A percentile compares a stretch with the other conserved stretches of the same genome.
phyloP scores from a whole-genome alignment of 768 basidiomycete genomes.

The Cystofilobasidium capitatum region DNA sequence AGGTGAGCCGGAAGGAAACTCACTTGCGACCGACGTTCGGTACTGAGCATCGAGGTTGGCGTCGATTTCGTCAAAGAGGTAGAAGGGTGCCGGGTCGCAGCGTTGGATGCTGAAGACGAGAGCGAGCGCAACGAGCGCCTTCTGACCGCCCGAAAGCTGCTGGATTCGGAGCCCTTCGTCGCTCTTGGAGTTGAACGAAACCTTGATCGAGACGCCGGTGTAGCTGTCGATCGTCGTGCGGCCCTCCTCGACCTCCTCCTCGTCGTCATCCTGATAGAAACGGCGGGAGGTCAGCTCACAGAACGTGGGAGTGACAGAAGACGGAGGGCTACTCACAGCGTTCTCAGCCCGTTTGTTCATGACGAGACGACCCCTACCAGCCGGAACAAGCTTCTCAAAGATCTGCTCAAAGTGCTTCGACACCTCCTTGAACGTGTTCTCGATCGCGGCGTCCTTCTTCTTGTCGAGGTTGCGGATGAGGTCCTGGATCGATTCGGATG shows the following conservation, averaged over 20 bases:
- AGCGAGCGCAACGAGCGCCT: constrained; percentile 89
- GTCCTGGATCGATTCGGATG: constrained; percentile 79
- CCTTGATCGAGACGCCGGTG: constrained; percentile 92
- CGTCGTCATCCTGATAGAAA: constrained; percentile 33
- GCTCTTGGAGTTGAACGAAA: constrained; percentile 95
- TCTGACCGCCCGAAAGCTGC: constrained; percentile 94
- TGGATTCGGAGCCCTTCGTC: constrained; percentile 95
- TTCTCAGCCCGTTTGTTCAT: constrained; percentile 60
- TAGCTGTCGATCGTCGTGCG: constrained; percentile 67
- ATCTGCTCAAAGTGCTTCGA: constrained; percentile 95
- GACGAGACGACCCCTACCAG: constrained; percentile 78
- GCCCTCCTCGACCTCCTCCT: constrained; percentile 27
- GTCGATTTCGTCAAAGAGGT: constrained; percentile 99
- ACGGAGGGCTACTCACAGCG: background rate
- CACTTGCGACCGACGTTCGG: constrained; percentile 88
- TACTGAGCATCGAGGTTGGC: constrained; percentile 97
- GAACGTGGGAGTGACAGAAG: background rate
- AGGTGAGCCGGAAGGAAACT: constrained; percentile 36
- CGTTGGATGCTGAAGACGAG: constrained; percentile 96
- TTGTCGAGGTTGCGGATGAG: constrained; percentile 89
- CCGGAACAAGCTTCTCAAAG: constrained; percentile 90
- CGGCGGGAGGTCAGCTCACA: constrained; percentile 53
- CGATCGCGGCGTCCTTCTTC: constrained; percentile 96
- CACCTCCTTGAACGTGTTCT: constrained; percentile 95
- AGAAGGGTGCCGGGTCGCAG: constrained; percentile 98